Evolutionary conservation across 306 rosid species (phyloP).

Genomic region (Vigna radiata): DNA sequence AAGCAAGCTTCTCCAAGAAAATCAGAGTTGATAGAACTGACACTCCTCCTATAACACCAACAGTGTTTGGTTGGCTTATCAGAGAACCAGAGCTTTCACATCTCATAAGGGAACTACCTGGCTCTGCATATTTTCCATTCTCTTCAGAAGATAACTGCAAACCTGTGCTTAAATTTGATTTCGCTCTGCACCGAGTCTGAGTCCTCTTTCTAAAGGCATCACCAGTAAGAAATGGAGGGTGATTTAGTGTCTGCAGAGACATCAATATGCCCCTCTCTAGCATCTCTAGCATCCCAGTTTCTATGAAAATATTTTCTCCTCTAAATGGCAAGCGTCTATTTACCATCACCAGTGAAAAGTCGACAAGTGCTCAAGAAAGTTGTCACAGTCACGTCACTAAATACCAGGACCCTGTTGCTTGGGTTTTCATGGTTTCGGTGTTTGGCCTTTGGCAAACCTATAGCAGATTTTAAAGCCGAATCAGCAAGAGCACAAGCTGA

Average conservation of each 20-base stretch:
- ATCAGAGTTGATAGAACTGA: slow-evolving; percentile 75
- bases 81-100: slow-evolving; percentile 40
- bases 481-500: slow-evolving; percentile 21
- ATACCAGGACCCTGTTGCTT: slow-evolving; percentile 28
- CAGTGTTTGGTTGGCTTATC: slow-evolving; percentile 67
- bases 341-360: slow-evolving; percentile 29
- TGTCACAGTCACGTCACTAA: slow-evolving; percentile 38
- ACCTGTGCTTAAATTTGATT: slow-evolving; percentile 43
- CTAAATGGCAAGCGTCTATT: slow-evolving; percentile 14
- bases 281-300: slow-evolving; percentile 32
- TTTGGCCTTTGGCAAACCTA: neutral
- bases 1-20: slow-evolving; percentile 85
- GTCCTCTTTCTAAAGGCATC: slow-evolving; percentile 41
- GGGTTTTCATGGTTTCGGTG: slow-evolving; percentile 32
- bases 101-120: slow-evolving; percentile 43
- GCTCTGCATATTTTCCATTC: slow-evolving; percentile 51
- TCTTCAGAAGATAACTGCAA: slow-evolving; percentile 54
- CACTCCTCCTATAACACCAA: slow-evolving; percentile 82
- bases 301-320: neutral
- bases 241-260: slow-evolving; percentile 46
- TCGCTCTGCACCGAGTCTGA: slow-evolving; percentile 39
- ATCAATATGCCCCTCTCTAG: slow-evolving; percentile 50
- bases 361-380: slow-evolving; percentile 31
- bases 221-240: slow-evolving; percentile 47
- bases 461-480: slow-evolving; percentile 14